phyloP scores from a whole-genome alignment of 345 rosid species.

The rapeseed (Brassica napus) region Da-Ae NC_063447.1:12952001-12952500 shows the following conservation, averaged over 20 bases:
- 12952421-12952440: background rate
- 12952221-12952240: background rate
- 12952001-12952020: constrained; percentile 5
- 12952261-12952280: background rate
- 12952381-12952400: background rate
- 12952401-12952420: background rate
- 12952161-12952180: too few species aligned
- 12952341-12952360: background rate
- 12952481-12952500: background rate
- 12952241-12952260: background rate
- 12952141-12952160: too few species aligned
- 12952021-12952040: background rate
- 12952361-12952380: background rate
- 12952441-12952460: background rate
- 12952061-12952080: background rate
- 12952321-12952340: background rate
- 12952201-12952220: background rate
- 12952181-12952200: background rate
- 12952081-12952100: background rate
- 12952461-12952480: background rate
- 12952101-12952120: too few species aligned
- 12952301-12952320: background rate
- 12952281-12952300: background rate
- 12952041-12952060: background rate
- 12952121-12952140: too few species aligned